Evolutionary conservation across 2,329 filamentous ascomycete genomes (phyloP).

Genomic region (Penicillium sp.): DNA sequence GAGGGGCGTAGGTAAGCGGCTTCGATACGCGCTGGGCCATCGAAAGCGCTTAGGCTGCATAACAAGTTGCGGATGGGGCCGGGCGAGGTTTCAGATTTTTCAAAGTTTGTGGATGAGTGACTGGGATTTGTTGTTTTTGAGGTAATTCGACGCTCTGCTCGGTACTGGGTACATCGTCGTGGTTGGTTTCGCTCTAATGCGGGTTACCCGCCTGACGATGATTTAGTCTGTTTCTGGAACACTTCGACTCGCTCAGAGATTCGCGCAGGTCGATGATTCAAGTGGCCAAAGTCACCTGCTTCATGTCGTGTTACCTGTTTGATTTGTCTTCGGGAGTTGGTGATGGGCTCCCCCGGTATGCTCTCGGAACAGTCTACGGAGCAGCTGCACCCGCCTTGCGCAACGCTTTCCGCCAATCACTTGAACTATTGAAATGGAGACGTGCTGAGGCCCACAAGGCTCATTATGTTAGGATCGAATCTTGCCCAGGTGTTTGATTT

Average conservation of each 20-base stretch:
- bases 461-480: not conserved
- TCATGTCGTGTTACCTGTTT: not conserved
- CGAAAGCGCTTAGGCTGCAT: conserved; percentile 16
- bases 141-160: not conserved
- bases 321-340: not conserved
- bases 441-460: not conserved
- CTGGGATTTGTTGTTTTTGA: not conserved
- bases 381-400: not conserved
- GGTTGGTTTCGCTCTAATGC: not conserved
- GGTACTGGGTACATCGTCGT: not conserved
- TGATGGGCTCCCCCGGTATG: not conserved
- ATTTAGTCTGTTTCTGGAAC: not conserved
- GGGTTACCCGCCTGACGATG: not conserved
- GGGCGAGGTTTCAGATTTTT: conserved; percentile 8
- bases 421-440: not conserved
- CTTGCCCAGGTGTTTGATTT: not conserved
- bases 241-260: not conserved
- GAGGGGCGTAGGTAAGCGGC: conserved; percentile 7
- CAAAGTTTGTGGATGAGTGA: not conserved
- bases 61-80: not conserved
- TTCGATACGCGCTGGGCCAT: conserved; percentile 18
- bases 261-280: not conserved
- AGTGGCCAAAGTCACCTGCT: not conserved
- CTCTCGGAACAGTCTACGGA: not conserved
- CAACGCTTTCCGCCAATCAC: not conserved